Evolutionary conservation across 2,329 filamentous ascomycete genomes (phyloP), one percentile per base, ranked within the genome.

Genomic region (Podosphaera leucotricha): DNA sequence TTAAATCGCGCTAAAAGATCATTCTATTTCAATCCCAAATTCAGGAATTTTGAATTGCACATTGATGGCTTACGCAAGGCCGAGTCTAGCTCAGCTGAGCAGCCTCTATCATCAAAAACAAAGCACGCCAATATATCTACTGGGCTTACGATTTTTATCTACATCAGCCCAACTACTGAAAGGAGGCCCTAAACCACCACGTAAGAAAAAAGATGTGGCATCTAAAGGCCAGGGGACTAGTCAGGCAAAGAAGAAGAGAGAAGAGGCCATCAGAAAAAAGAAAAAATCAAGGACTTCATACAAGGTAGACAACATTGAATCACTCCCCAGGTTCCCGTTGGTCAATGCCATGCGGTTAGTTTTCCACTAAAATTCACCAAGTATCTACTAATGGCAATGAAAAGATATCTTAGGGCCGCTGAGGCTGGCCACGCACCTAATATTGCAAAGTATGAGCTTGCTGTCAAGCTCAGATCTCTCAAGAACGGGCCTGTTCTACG

Each of bases 281-380:
- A 59, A 53, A 49, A 57, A 59, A 49, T 44, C 50, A 13, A 52
- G 54, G 24, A 56, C 55, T 10, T 46, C 52, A 15, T 62, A 54
- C 48, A 51, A 51, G 44, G 53, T 60, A 49, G 59, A 56, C 48
- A 54, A 62, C 51, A 48, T 60, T 46, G 56, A 52, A 38, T 54
- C 55, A 41, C 49, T 50, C 20, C 68, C 83, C 30, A 77, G 81
- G 55, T 93, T 80, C 57, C 73, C 84, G 0, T 68, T 98, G 26
- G 80, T 83, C 52, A 90, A 98, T 65, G 92, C 90, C 15, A 90
- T 98, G 75, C 75, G 86, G 83, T 84, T 63, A 46, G 68, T 22
- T 16, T 57, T 30, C 44, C 15, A 16, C 41, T 8, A 19, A 39
- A 24, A 15, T 7, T n/a, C 35, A 24, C 30, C 46, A 30, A 13